phyloP scores from a whole-genome alignment of 805 yeast species.

The Wickerhamiella qilinensis region DNA sequence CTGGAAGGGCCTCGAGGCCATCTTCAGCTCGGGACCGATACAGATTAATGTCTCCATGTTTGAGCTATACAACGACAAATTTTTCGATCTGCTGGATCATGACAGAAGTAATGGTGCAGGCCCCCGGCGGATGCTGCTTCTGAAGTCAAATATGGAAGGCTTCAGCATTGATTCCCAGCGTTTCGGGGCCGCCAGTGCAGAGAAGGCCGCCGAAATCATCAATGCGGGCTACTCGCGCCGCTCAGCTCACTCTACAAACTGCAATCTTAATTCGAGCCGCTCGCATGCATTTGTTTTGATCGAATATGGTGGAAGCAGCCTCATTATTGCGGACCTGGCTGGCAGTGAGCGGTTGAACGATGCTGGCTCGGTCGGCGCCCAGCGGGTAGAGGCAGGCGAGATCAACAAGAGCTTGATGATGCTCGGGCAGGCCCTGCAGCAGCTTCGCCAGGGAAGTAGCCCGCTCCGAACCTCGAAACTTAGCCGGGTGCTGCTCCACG shows the following conservation, averaged over 20 bases:
- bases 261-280: constrained; percentile 31
- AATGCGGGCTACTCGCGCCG: constrained; percentile 26
- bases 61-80: constrained; percentile 35
- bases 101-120: not conserved
- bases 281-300: constrained; percentile 37
- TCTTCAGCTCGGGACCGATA: constrained; percentile 17
- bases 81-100: constrained; percentile 24
- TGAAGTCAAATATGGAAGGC: constrained; percentile 27
- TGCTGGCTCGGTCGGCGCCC: constrained; percentile 30
- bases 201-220: constrained; percentile 26
- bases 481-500: constrained; percentile 33
- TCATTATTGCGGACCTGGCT: constrained; percentile 37
- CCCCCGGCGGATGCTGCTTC: constrained; percentile 12
- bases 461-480: constrained; percentile 30
- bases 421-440: constrained; percentile 32
- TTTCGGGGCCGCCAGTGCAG: constrained; percentile 22
- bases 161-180: constrained; percentile 30
- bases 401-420: constrained; percentile 35
- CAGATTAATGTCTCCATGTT: constrained; percentile 33
- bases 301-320: constrained; percentile 22
- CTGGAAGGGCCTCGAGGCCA: constrained; percentile 22
- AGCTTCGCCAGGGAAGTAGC: constrained; percentile 21
- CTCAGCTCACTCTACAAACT: constrained; percentile 28
- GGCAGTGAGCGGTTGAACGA: constrained; percentile 36
- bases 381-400: constrained; percentile 31